Percentiles rank a stretch among this genome's conserved stretches.
These are phyloP conservation scores for Hypomontagnella submonticulosa DNA, from an alignment of 495 filamentous ascomycete genomes.

Conservation along the genomic window DNA sequence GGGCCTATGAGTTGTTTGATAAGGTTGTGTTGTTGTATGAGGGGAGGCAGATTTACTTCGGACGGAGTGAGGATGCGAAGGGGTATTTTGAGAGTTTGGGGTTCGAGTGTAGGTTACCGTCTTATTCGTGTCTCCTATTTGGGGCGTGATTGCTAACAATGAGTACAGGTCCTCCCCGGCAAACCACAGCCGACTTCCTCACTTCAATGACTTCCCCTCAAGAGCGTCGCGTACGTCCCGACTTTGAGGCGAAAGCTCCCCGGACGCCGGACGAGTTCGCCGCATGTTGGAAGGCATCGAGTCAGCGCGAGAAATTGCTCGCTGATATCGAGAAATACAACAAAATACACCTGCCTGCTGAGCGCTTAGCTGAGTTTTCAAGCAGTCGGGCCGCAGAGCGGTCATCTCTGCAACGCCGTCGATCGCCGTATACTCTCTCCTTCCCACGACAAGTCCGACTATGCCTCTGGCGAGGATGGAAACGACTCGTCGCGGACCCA, in stretches of 20 bases:
- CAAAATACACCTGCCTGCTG: constrained; percentile 57
- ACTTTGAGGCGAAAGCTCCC: constrained; percentile 73
- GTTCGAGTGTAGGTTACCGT: constrained; percentile 66
- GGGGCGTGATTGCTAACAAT: too few species aligned
- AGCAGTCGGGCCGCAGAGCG: too few species aligned
- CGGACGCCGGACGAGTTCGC: constrained; percentile 84
- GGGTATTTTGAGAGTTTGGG: constrained; percentile 79
- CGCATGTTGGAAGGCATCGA: constrained; percentile 76
- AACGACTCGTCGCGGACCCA: constrained; percentile 74
- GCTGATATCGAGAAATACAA: constrained; percentile 80
- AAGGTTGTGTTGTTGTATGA: constrained; percentile 85
- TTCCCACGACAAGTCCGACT: constrained; percentile 75
- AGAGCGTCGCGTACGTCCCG: constrained; percentile 71
- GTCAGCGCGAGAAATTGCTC: constrained; percentile 65
- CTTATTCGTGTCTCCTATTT: too few species aligned
- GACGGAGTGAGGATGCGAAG: constrained; percentile 68
- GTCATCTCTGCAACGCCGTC: constrained; percentile 58
- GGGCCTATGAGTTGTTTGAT: constrained; percentile 81
- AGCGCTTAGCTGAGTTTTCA: too few species aligned
- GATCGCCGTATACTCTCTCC: constrained; percentile 82
- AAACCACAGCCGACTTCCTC: constrained; percentile 82
- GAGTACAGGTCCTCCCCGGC: constrained; percentile 61
- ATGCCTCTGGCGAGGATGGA: constrained; percentile 80
- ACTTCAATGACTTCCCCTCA: constrained; percentile 79
- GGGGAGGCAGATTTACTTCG: constrained; percentile 86